These are phyloP conservation scores for Aspergillus leporis DNA, from an alignment of 495 filamentous ascomycete species.

Conservation along the genomic window DNA sequence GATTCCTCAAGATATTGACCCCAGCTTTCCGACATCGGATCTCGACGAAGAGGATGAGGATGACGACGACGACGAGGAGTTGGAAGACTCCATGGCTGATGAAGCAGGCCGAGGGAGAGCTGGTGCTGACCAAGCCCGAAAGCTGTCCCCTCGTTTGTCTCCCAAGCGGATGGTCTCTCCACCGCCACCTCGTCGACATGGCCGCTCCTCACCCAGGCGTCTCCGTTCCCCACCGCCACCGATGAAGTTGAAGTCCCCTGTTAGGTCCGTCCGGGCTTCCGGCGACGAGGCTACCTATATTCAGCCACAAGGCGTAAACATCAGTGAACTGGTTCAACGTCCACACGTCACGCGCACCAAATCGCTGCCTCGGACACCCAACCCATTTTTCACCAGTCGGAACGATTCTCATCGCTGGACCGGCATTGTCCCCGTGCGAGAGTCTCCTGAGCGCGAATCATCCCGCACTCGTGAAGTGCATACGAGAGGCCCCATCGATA, in stretches of 20 bases:
- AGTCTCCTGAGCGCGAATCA: constrained; percentile 38
- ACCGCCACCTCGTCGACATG: constrained; percentile 65
- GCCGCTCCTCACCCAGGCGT: constrained; percentile 68
- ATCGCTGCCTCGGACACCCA: constrained; percentile 73
- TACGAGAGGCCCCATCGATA: constrained; percentile 87
- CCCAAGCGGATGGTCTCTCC: constrained; percentile 55
- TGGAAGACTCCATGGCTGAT: constrained; percentile 36
- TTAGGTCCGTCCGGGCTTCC: constrained; percentile 30
- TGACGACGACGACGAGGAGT: constrained; percentile 53
- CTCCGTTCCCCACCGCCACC: constrained; percentile 61
- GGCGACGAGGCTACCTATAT: constrained; percentile 29
- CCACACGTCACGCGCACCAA: constrained; percentile 69
- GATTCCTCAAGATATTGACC: constrained; percentile 94
- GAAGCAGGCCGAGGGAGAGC: constrained; percentile 38
- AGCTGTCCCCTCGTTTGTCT: constrained; percentile 37
- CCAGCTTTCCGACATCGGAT: constrained; percentile 93
- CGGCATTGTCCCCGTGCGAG: constrained; percentile 30
- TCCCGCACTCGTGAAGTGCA: constrained; percentile 52
- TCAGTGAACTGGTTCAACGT: constrained; percentile 64
- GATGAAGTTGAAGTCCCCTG: constrained; percentile 30
- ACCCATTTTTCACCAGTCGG: constrained; percentile 59
- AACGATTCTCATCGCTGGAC: constrained; percentile 40
- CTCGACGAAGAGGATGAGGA: constrained; percentile 81
- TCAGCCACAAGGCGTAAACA: constrained; percentile 38
- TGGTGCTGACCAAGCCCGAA: constrained; percentile 26